Conservation (phyloP, 2,329 filamentous ascomycete species). For the Calonectria leucothoes region DNA sequence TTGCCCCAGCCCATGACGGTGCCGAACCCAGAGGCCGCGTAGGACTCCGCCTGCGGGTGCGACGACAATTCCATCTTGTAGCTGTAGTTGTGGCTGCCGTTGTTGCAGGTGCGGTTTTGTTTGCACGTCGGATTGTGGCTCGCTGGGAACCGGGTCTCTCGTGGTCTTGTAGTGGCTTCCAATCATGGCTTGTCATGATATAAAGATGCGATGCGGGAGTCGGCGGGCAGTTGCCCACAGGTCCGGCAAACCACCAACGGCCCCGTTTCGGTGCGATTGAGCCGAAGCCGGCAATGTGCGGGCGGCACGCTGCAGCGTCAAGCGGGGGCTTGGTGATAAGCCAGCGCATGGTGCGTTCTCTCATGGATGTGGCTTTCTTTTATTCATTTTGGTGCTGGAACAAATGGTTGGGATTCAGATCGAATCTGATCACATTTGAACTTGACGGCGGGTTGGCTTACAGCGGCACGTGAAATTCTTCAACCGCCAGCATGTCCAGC, state of each 20-base stretch:
- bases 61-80: conserved; percentile 1
- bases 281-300: conserved; percentile 5
- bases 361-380: not conserved
- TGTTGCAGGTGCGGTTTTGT: not conserved
- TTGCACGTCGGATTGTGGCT: not conserved
- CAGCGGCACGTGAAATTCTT: not conserved
- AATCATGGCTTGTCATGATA: not conserved
- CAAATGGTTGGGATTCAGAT: not conserved
- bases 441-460: not conserved
- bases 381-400: not conserved
- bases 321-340: conserved; percentile 9
- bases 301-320: not conserved
- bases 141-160: not conserved
- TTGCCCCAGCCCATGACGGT: conserved; percentile 57
- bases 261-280: not conserved
- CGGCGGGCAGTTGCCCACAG: not conserved
- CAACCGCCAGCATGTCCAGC: not conserved
- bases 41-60: conserved; percentile 31
- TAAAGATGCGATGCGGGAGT: too few relatives aligned
- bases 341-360: not conserved
- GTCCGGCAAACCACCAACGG: not conserved
- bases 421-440: not conserved
- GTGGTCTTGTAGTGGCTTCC: not conserved
- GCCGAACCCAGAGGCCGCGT: conserved; percentile 51
- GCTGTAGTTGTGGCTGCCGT: too few relatives aligned